Percentiles rank a stretch among this genome's conserved stretches.
phyloP scores from a whole-genome alignment of 176 grass and related monocot genomes.

The Triticum timopheevii region DNA sequence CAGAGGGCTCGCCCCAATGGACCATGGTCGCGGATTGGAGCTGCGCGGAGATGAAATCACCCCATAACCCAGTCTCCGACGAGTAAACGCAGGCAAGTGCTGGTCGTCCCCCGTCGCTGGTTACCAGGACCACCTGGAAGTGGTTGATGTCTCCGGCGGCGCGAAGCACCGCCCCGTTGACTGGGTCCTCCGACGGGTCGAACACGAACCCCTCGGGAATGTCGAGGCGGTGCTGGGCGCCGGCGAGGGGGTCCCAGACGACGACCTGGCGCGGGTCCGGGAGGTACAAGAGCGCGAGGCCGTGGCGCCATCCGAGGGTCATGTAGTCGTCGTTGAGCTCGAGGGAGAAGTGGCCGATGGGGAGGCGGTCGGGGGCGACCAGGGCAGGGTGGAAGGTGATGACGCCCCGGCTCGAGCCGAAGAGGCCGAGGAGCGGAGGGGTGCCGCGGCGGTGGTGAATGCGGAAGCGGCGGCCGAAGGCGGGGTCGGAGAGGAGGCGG shows the following conservation, averaged over 20 bases:
- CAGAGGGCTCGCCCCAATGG: not conserved
- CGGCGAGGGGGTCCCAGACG: not conserved
- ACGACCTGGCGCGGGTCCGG: not conserved
- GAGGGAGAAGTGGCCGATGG: not conserved
- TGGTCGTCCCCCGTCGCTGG: not conserved
- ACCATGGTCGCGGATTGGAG: not conserved
- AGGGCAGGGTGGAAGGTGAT: not conserved
- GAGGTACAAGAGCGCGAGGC: not conserved
- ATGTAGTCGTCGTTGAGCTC: not conserved
- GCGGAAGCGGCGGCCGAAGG: not conserved
- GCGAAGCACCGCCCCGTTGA: not conserved
- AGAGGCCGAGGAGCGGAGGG: not conserved
- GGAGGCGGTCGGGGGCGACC: not conserved
- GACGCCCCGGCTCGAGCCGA: not conserved
- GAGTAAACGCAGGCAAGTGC: not conserved
- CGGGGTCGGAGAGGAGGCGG: not conserved
- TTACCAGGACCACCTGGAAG: not conserved
- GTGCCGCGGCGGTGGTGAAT: not conserved
- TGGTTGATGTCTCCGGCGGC: not conserved
- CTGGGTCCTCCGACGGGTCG: not conserved
- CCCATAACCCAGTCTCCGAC: not conserved
- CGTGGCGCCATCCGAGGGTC: not conserved
- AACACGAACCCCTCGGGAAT: not conserved
- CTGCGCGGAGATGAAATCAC: not conserved
- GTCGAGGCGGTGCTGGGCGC: not conserved